Base-by-base conservation (phyloP, 2,329 filamentous ascomycete species). In the Lachnellula suecica region DNA sequence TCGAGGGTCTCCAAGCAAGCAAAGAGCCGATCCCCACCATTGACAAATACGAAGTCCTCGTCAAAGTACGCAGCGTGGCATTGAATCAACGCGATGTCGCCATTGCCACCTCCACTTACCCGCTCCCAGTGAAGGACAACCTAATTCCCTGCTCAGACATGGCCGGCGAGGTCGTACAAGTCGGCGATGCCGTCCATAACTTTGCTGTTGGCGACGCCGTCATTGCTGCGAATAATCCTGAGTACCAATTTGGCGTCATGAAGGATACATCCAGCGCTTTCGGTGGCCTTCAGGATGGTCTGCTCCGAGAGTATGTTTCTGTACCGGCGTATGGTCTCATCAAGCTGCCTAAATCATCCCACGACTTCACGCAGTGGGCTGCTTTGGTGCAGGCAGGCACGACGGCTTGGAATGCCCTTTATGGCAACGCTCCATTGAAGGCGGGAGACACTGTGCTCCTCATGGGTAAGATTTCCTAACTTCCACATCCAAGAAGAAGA, bases 401-500 rank as follows among this genome's bases (percentile, higher is more conserved):
- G 2, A 79, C 76, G 9, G 76, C 71, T 3, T 80, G 76, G 74
- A 77, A 73, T 64, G 67, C 71, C 4, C 68, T 81, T 44, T 76
- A 75, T 59, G 71, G 71, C 4, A 70, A 70, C 63, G 53, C 62
- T 1, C 66, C 70, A 1, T 61, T 75, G 53, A 71, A 68, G 8
- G 69, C 71, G n/a, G 72, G 69, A 1, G 66, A 75, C 47, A 73
- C 62, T 5, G 66, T 74, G 8, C 57, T 73, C 4, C 59, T 71
- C 9, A 70, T 69, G 24, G 69, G 70, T 17, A 74, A 66, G 0
- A 70, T 3, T 63, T 56, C 44, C 23, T 48, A 22, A 23, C 29
- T 29, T 47, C 58, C 23, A 51, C 45, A 31, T 52, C 57, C 22
- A 56, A 9, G 17, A 8, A 29, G 13, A 23, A 5, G 20, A 19